Base-by-base conservation (phyloP, 75 land plant species). In the Larix kaempferi region DNA sequence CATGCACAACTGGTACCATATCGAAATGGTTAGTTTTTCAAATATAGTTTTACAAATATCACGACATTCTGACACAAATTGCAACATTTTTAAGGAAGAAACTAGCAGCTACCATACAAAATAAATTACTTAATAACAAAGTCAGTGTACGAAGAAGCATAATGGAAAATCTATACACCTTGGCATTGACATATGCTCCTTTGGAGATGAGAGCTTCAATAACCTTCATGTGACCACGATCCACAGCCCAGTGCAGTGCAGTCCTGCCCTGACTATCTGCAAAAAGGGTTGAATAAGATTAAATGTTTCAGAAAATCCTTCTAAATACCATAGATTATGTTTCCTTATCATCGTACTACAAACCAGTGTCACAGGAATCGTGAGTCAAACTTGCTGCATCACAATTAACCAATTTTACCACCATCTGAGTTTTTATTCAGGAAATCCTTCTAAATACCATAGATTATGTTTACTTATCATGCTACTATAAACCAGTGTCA, bases 211-310 rank as follows among this genome's bases (percentile, higher is more conserved):
- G 94, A 33, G 87, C 35, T 61, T 91, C 81, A 41, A 84, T 78
- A 57, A 80, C 64, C 19, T 89, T 77, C 56, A 81, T 55, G 57
- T 94, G 90, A 62, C 98, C 98, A 63, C 94, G 91, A 78, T 95
- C 98, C 73, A 86, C 91, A 77, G 97, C 98, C 98, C 98, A 95
- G 71, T 94, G 97, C 84, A 95, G 82, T 66, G 98, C 92, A 22
- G 94, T 91, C 54, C 98, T 82, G 21, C 97, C 98, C 52, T 93
- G 94, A 77, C 94, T 94, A 71, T 95, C 98, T 95, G 94, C 79
- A 86, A 52, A 61, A 21, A 69, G 7, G 8, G 6, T 56, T 37
- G 63, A 25, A 58, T 79, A 59, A 41, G 25, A 80, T 61, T 39
- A 59, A 4, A 77, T 49, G 54, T 49, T 49, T 49, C 54, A 10